Evolutionary conservation across 805 yeast genomes (phyloP).

Genomic region (Yamadazyma nakazawae): DNA sequence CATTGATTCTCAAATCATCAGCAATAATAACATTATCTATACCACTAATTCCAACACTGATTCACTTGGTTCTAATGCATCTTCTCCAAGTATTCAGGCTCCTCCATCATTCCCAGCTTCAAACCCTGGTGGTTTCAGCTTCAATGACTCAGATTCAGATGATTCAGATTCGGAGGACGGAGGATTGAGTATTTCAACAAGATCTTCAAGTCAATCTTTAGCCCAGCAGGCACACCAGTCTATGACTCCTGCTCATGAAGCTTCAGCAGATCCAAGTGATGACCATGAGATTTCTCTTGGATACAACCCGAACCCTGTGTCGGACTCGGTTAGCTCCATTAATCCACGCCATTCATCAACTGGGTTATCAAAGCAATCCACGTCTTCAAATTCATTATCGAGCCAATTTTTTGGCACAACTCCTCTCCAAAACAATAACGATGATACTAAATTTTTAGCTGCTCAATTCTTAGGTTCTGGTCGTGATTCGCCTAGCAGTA

Average conservation of each 20-base stretch:
- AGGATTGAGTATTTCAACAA: conserved; percentile 37
- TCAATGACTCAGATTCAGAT: conserved; percentile 12
- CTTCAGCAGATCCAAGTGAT: background rate
- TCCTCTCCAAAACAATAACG: conserved; percentile 6
- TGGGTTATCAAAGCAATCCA: conserved; percentile 38
- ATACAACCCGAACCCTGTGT: conserved; percentile 19
- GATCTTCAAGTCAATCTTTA: conserved; percentile 40
- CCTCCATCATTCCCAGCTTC: conserved; percentile 3
- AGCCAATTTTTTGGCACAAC: conserved; percentile 35
- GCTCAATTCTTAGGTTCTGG: conserved; percentile 20
- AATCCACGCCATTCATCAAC: conserved; percentile 35
- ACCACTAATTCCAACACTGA: conserved; percentile 1
- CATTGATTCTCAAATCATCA: conserved; percentile 18
- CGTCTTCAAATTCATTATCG: conserved; percentile 37
- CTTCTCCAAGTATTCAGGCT: background rate
- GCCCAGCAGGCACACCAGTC: conserved; percentile 39
- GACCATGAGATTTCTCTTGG: conserved; percentile 9
- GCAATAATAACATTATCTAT: conserved; percentile 8
- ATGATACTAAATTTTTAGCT: conserved; percentile 16
- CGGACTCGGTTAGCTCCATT: conserved; percentile 24
- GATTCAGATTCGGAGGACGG: conserved; percentile 29
- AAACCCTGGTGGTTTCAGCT: conserved; percentile 4
- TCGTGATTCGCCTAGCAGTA: background rate
- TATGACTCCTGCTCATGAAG: conserved; percentile 17
- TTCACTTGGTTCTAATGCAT: conserved; percentile 1